A percentile compares a stretch with the other conserved stretches of the same genome.
Conservation (phyloP, 768 basidiomycete species). For the Termitomyces sp. region DNA sequence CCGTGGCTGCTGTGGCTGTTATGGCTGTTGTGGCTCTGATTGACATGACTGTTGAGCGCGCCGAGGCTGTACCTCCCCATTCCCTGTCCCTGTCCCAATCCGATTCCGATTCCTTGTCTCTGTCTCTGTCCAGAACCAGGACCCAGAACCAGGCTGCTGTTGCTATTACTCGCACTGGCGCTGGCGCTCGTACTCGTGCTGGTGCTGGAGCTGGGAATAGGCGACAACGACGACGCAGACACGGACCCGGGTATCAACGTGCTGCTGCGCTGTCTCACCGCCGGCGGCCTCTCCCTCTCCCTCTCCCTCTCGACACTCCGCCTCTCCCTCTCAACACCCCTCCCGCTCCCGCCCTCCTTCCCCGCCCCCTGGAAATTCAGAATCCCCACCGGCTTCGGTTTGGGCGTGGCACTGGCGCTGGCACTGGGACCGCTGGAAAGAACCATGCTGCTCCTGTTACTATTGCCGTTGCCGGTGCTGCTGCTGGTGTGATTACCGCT, state of each 20-base stretch:
- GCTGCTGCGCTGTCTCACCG: conserved; percentile 33
- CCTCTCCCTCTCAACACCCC: background rate
- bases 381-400: background rate
- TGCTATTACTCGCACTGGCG: no score
- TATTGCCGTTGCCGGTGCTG: no score
- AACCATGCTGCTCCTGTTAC: background rate
- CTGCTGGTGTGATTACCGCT: no score
- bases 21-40: no score
- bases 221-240: conserved; percentile 6
- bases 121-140: no score
- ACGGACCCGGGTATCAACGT: conserved; percentile 29
- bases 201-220: background rate
- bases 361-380: background rate
- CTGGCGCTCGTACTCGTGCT: background rate
- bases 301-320: background rate
- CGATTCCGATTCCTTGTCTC: background rate
- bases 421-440: background rate
- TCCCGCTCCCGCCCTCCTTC: background rate
- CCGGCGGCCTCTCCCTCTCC: background rate
- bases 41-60: background rate
- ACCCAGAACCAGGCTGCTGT: background rate
- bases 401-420: no score
- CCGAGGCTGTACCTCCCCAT: background rate
- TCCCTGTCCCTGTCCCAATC: background rate
- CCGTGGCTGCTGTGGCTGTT: no score